phyloP scores from a whole-genome alignment of 2,329 filamentous ascomycete genomes.

The Corinectria fuckeliana region DNA sequence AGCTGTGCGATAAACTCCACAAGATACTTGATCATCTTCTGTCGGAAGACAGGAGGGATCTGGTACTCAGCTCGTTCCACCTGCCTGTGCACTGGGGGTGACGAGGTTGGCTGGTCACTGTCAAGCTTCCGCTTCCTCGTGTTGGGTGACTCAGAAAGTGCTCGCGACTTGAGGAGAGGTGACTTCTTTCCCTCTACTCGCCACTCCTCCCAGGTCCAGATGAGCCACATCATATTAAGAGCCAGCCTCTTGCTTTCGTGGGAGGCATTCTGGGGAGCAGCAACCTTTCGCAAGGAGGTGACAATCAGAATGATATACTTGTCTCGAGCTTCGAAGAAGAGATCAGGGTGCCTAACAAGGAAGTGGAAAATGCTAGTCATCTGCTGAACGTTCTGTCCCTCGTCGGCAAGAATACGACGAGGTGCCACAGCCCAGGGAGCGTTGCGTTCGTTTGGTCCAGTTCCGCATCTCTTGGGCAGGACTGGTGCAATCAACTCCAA shows the following conservation, averaged over 20 bases:
- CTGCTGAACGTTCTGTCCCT: constrained; percentile 93
- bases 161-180: constrained; percentile 38
- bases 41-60: constrained; percentile 70
- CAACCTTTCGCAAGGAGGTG: constrained; percentile 86
- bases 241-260: constrained; percentile 92
- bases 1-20: constrained; percentile 93
- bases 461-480: constrained; percentile 80
- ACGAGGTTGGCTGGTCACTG: constrained; percentile 60
- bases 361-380: constrained; percentile 98
- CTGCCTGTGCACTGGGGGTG: constrained; percentile 57
- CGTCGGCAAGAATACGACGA: constrained; percentile 88
- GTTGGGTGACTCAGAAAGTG: constrained; percentile 72
- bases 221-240: constrained; percentile 86
- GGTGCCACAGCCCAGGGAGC: constrained; percentile 91
- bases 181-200: constrained; percentile 68
- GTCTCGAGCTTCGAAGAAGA: constrained; percentile 95
- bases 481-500: constrained; percentile 95
- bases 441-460: constrained; percentile 71
- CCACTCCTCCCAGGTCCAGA: constrained; percentile 91
- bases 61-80: constrained; percentile 69
- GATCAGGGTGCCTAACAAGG: constrained; percentile 85
- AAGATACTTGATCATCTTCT: constrained; percentile 90
- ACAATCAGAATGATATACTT: constrained; percentile 91
- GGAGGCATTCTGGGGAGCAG: constrained; percentile 80
- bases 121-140: constrained; percentile 80